phyloP scores from a whole-genome alignment of 441 rosid species.

The Lepidium campestre region DNA sequence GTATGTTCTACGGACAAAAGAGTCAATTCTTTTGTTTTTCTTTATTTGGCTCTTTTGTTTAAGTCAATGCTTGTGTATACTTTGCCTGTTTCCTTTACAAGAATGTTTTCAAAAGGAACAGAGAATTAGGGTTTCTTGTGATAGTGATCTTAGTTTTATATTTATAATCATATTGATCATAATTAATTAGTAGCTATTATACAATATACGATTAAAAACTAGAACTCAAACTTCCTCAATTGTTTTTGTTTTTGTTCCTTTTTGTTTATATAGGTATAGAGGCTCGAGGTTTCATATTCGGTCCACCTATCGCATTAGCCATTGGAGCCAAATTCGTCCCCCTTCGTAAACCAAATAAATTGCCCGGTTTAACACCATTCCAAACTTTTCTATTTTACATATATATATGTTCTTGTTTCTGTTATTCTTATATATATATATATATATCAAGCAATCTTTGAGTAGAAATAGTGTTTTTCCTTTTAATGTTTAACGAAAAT shows the following conservation, averaged over 20 bases:
- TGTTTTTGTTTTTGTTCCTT: no score
- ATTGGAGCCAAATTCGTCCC: slow-evolving; percentile 93
- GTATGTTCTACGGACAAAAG: slow-evolving; percentile 10
- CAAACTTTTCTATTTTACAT: not conserved
- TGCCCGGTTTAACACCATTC: slow-evolving; percentile 50
- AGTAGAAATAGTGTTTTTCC: not conserved
- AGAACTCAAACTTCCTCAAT: no score
- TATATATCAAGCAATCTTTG: not conserved
- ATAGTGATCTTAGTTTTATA: not conserved
- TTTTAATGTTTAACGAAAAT: not conserved
- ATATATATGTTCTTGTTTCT: not conserved
- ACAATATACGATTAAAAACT: not conserved
- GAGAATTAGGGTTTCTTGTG: slow-evolving; percentile 1
- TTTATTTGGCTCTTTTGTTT: not conserved
- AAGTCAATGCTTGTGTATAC: slow-evolving; percentile 12
- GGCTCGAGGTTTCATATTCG: slow-evolving; percentile 88
- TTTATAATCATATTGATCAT: no score
- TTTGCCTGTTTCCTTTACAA: slow-evolving; percentile 1
- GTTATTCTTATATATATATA: not conserved
- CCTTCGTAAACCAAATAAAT: slow-evolving; percentile 68
- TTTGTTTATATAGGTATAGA: slow-evolving; percentile 64
- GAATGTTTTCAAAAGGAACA: not conserved
- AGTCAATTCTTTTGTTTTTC: not conserved
- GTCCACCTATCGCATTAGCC: slow-evolving; percentile 84
- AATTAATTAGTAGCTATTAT: no score